Evolutionary conservation across 176 grass and related monocot species (phyloP).

Genomic region (Musa beccarii): DNA sequence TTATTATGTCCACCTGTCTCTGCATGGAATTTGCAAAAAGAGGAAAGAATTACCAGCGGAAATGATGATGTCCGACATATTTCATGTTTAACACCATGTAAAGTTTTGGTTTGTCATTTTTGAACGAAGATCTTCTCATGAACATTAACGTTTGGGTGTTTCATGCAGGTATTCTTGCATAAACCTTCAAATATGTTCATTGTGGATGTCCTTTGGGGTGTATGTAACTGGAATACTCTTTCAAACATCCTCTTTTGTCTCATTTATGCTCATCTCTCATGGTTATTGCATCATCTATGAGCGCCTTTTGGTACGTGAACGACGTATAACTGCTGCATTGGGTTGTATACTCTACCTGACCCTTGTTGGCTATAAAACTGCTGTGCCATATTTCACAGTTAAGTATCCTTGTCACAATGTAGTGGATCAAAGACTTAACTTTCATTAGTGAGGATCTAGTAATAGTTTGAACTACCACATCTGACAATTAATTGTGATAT

Average conservation of each 20-base stretch:
- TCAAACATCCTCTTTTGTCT: constrained; percentile 81
- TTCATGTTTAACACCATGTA: background rate
- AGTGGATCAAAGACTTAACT: background rate
- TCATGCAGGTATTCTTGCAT: constrained; percentile 82
- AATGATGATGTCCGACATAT: too few relatives aligned
- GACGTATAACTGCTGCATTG: constrained; percentile 55
- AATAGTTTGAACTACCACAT: background rate
- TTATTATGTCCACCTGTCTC: background rate
- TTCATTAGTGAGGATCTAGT: background rate
- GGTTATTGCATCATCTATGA: constrained; percentile 95
- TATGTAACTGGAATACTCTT: constrained; percentile 95
- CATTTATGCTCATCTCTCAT: constrained; percentile 86
- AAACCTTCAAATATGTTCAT: constrained; percentile 68
- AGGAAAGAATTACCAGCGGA: background rate
- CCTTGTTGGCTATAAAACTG: constrained; percentile 83
- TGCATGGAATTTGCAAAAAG: background rate
- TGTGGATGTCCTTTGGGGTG: constrained; percentile 96
- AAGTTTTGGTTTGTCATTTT: background rate
- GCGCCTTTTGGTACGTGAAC: constrained; percentile 64
- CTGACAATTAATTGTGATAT: background rate
- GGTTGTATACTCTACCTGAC: constrained; percentile 75
- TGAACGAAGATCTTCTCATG: background rate
- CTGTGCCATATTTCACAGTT: constrained; percentile 83
- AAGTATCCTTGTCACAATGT: constrained; percentile 3
- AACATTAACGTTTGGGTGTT: background rate